A percentile compares a stretch with the other conserved stretches of the same genome.
phyloP scores from a whole-genome alignment of 2,329 filamentous ascomycete species.

The Aureobasidium sp. region DNA sequence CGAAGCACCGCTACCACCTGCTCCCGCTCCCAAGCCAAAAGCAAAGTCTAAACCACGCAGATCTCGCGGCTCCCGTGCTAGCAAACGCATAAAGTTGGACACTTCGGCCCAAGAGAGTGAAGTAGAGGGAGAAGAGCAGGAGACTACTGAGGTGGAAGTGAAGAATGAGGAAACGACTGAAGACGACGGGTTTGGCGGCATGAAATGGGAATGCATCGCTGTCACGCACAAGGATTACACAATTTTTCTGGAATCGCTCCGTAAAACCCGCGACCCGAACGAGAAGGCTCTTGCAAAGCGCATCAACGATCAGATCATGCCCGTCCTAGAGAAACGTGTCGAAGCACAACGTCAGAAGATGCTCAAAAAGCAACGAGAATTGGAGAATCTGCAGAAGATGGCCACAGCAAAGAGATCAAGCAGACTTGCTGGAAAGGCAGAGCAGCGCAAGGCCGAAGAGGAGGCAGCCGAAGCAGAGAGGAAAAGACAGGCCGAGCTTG shows the following conservation, averaged over 20 bases:
- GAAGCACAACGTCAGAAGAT: constrained; percentile 62
- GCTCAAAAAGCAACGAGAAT: constrained; percentile 70
- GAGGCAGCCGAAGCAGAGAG: constrained; percentile 63
- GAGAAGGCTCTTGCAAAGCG: constrained; percentile 70
- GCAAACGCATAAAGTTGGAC: constrained; percentile 61
- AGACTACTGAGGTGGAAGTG: constrained; percentile 22
- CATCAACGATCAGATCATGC: constrained; percentile 71
- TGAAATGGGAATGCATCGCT: constrained; percentile 87
- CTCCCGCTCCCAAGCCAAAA: constrained; percentile 48
- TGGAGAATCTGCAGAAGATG: constrained; percentile 75
- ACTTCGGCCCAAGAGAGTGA: constrained; percentile 38
- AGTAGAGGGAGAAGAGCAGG: constrained; percentile 34
- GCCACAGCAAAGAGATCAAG: constrained; percentile 93
- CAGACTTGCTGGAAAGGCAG: constrained; percentile 72
- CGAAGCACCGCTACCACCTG: constrained; percentile 58
- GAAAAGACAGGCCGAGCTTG: constrained; percentile 57
- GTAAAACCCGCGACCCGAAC: constrained; percentile 72
- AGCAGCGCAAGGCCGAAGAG: constrained; percentile 69
- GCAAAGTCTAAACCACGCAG: constrained; percentile 45
- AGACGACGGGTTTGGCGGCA: constrained; percentile 57
- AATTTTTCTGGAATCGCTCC: constrained; percentile 61
- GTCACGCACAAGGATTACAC: constrained; percentile 73
- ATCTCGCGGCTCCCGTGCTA: constrained; percentile 51
- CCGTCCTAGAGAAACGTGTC: constrained; percentile 71
- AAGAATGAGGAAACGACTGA: constrained; percentile 29